Evolutionary conservation across 2,329 filamentous ascomycete species (phyloP).

Genomic region (Akanthomyces muscarius): DNA sequence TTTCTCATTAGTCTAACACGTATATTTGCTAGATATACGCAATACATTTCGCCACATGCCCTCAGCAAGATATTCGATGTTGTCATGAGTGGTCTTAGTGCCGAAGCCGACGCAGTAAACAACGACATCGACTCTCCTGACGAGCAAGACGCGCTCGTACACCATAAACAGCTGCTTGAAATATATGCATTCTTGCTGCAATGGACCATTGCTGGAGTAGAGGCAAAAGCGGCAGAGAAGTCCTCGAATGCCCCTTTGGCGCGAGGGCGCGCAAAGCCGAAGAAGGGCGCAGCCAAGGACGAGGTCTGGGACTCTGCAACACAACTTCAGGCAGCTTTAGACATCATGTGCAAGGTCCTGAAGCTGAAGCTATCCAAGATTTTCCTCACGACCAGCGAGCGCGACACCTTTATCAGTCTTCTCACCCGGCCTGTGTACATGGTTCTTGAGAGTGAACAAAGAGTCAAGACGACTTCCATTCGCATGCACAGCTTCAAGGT

Average conservation of each 20-base stretch:
- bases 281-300: constrained; percentile 75
- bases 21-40: constrained; percentile 63
- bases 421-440: constrained; percentile 92
- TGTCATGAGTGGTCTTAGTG: constrained; percentile 77
- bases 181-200: constrained; percentile 92
- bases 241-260: constrained; percentile 63
- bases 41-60: constrained; percentile 72
- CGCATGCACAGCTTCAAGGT: constrained; percentile 98
- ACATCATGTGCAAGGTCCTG: constrained; percentile 93
- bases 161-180: constrained; percentile 89
- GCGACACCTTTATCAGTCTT: constrained; percentile 89
- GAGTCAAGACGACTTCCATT: constrained; percentile 82
- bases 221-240: constrained; percentile 90
- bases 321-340: constrained; percentile 83
- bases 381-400: constrained; percentile 92
- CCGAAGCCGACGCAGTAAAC: constrained; percentile 81
- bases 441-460: constrained; percentile 87
- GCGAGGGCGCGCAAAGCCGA: constrained; percentile 69
- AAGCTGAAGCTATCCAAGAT: constrained; percentile 89
- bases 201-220: constrained; percentile 93
- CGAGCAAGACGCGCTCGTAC: constrained; percentile 78
- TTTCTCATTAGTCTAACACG: constrained; percentile 17
- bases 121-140: constrained; percentile 80
- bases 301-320: constrained; percentile 81
- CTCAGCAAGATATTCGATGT: constrained; percentile 92